Base-by-base conservation (phyloP, 352 stramenopile genomes). In the Pythium rhizo-oryzae region DNA sequence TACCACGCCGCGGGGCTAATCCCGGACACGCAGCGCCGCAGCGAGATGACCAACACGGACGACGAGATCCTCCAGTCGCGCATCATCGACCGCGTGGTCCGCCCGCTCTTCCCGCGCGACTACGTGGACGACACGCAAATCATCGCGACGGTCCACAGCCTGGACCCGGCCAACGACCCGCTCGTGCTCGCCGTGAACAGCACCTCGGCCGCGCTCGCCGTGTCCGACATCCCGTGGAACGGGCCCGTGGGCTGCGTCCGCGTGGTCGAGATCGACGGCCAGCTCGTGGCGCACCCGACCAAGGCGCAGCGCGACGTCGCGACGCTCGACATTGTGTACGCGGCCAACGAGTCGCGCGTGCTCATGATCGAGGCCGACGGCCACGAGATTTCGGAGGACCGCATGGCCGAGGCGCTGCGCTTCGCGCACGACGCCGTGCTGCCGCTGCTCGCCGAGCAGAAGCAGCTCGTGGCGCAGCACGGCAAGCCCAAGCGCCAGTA, bases 81-180 rank as follows among this genome's bases (percentile, higher is more conserved):
- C 24, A 83, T 99, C 24, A 96, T 99, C 56, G 97, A 99, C 79
- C 88, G 97, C 63, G 94, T 97, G 8, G 82, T 99, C 51, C 90
- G 97, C 15, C 97, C 97, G 41, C 79, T 99, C 13, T 98, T 99
- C 71, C 89, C 94, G 11, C 82, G 94, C 28, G 96, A 97, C 51
- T 99, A 94, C 81, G 90, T 83, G 53, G 90, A 98, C 53, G 94
- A 99, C 74, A 99, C 97, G 55, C 97, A 99, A 78, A 74, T 99
- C 53, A 83, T 96, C 30, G 85, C 88, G 37, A 97, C 89, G 1
- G 89, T 97, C 61, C 90, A 97, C 66, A 94, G 89, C 43, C 81
- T 94, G 28, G 90, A 97, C 57, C 67, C 83, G 8, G 74, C 88
- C 62, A 93, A 96, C 62, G 91, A 97, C 65, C 83, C 89, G 35